phyloP scores from a whole-genome alignment of 1,284 basidiomycete genomes.

The Rhodotorula sp. region DNA sequence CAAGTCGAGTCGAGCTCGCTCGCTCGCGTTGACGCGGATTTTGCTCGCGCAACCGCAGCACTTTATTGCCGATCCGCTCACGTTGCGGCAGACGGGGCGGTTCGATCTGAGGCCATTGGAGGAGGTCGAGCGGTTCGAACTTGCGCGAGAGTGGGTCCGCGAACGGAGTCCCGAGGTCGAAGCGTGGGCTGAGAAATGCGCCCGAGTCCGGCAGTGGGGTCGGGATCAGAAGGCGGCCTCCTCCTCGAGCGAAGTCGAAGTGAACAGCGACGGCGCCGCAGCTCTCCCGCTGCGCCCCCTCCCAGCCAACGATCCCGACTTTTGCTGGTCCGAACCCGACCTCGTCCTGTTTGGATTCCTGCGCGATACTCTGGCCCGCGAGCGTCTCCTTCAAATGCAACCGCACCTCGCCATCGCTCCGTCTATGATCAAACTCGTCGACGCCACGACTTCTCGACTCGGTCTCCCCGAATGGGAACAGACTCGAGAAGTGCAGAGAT shows the following conservation, averaged over 20 bases:
- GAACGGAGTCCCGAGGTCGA: conserved; percentile 51
- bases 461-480: conserved; percentile 43
- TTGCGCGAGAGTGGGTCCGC: conserved; percentile 59
- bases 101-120: conserved; percentile 69
- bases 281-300: conserved; percentile 42
- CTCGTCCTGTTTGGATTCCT: conserved; percentile 66
- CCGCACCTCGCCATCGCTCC: conserved; percentile 61
- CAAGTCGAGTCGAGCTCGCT: conserved; percentile 1
- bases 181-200: conserved; percentile 62
- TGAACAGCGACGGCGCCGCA: background rate
- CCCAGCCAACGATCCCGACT: conserved; percentile 38
- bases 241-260: background rate
- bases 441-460: conserved; percentile 40
- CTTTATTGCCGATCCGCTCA: conserved; percentile 62
- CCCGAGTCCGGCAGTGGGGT: conserved; percentile 45
- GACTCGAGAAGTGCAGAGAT: conserved; percentile 49
- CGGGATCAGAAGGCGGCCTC: background rate
- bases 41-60: conserved; percentile 65
- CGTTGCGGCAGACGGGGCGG: conserved; percentile 60
- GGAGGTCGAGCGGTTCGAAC: conserved; percentile 61
- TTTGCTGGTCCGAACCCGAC: conserved; percentile 61
- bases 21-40: conserved; percentile 67
- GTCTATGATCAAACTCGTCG: conserved; percentile 60
- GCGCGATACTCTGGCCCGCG: conserved; percentile 59
- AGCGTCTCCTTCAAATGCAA: conserved; percentile 63